Conservation (phyloP, 352 stramenopile genomes). For the Pythium chondricola region DNA sequence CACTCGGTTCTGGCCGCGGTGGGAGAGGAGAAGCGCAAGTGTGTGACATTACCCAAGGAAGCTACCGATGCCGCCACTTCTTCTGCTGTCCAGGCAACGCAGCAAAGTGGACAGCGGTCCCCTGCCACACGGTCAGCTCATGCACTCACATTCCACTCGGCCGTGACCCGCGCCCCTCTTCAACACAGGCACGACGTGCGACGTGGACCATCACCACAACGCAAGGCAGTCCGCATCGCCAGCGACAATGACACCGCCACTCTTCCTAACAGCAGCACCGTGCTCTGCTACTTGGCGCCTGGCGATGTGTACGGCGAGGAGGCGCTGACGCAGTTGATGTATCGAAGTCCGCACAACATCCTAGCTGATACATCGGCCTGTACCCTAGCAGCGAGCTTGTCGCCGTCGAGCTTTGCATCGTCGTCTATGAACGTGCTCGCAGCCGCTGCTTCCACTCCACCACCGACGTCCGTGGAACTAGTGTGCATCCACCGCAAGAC, state of each 20-base stretch:
- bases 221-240: neutral
- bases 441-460: too few relatives aligned
- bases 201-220: neutral
- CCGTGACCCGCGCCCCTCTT: slow-evolving; percentile 9
- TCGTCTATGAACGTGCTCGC: neutral
- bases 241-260: neutral
- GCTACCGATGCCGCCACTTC: neutral
- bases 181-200: slow-evolving; percentile 10
- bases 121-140: too few relatives aligned
- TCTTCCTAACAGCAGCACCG: slow-evolving; percentile 1
- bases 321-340: slow-evolving; percentile 17
- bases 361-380: slow-evolving; percentile 10
- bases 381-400: neutral
- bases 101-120: too few relatives aligned
- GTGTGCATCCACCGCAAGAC: slow-evolving; percentile 32
- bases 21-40: slow-evolving; percentile 20
- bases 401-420: neutral
- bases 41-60: neutral
- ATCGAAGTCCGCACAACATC: slow-evolving; percentile 15
- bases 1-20: slow-evolving; percentile 48
- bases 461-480: slow-evolving; percentile 14
- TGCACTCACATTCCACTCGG: slow-evolving; percentile 11
- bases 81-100: neutral
- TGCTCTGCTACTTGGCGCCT: slow-evolving; percentile 32
- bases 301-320: slow-evolving; percentile 58